phyloP scores from a whole-genome alignment of 768 basidiomycete species.

The Tylopilus felleus region DNA sequence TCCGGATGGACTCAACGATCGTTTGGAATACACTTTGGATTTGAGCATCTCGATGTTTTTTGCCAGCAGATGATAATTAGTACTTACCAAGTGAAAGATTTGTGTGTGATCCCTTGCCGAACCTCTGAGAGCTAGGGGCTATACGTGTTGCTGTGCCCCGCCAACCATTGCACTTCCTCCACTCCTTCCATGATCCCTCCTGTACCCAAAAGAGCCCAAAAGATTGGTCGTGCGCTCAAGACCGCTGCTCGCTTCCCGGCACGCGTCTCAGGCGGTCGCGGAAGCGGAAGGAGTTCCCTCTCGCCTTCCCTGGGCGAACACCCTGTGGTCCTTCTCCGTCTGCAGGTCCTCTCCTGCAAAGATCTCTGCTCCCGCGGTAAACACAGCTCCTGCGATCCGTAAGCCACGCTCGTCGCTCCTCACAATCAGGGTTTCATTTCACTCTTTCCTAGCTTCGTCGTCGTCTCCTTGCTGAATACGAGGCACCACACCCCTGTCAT shows the following conservation, averaged over 20 bases:
- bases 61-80: too few species aligned
- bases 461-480: constrained; percentile 55
- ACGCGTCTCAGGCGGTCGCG: constrained; percentile 41
- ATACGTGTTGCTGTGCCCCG: constrained; percentile 15
- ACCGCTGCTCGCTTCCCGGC: constrained; percentile 54
- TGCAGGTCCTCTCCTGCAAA: constrained; percentile 66
- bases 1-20: too few species aligned
- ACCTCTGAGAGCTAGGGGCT: constrained; percentile 12
- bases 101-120: too few species aligned
- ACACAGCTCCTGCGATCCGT: constrained; percentile 77
- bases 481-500: constrained; percentile 71
- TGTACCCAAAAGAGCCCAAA: constrained; percentile 42
- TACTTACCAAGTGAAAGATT: too few species aligned
- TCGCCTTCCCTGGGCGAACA: constrained; percentile 56
- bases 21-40: too few species aligned
- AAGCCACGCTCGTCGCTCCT: constrained; percentile 30
- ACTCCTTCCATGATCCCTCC: constrained; percentile 27
- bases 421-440: not conserved
- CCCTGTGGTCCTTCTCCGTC: constrained; percentile 61
- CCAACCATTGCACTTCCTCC: not conserved
- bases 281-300: constrained; percentile 35
- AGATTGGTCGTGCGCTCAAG: constrained; percentile 59
- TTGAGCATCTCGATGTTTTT: too few species aligned
- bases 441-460: constrained; percentile 55
- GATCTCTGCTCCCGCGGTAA: constrained; percentile 62